Conservation (phyloP, 2,329 filamentous ascomycete genomes). For the Pseudopyricularia cyperi region DNA sequence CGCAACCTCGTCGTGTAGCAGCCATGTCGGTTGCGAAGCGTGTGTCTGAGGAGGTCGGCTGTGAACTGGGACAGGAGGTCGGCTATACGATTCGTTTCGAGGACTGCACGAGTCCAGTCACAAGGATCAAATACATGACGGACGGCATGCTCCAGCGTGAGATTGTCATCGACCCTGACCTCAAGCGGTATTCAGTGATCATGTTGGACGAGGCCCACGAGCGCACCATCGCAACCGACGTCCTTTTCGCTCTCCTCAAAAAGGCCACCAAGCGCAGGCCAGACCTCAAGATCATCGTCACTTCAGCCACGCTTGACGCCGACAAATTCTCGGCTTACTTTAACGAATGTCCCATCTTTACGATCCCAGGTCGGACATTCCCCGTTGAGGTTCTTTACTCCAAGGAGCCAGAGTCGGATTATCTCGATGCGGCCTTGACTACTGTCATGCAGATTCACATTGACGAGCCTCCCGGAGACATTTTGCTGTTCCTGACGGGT, state of each 20-base stretch:
- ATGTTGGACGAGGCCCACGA: constrained; percentile 99
- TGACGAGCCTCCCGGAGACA: constrained; percentile 83
- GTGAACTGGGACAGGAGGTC: constrained; percentile 78
- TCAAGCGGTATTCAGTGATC: constrained; percentile 86
- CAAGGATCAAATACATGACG: constrained; percentile 98
- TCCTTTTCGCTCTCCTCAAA: constrained; percentile 86
- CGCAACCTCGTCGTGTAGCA: constrained; percentile 90
- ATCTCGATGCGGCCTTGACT: constrained; percentile 83
- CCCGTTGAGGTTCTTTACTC: constrained; percentile 96
- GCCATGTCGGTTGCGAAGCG: constrained; percentile 97
- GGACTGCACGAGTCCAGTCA: constrained; percentile 76
- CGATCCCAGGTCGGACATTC: constrained; percentile 87
- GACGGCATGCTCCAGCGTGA: constrained; percentile 97
- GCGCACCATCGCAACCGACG: constrained; percentile 88
- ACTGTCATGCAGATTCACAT: constrained; percentile 98
- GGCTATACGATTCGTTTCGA: constrained; percentile 98
- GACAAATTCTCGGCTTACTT: constrained; percentile 98
- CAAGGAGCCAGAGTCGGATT: constrained; percentile 87
- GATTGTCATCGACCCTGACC: constrained; percentile 79
- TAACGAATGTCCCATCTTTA: constrained; percentile 90
- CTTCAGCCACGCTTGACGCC: constrained; percentile 88
- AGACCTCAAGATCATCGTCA: constrained; percentile 91
- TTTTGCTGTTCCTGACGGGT: constrained; percentile 91
- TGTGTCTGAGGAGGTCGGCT: constrained; percentile 92
- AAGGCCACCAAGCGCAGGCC: constrained; percentile 77